phyloP scores from a whole-genome alignment of 805 yeast genomes.

The Geotrichum ghanense region DNA sequence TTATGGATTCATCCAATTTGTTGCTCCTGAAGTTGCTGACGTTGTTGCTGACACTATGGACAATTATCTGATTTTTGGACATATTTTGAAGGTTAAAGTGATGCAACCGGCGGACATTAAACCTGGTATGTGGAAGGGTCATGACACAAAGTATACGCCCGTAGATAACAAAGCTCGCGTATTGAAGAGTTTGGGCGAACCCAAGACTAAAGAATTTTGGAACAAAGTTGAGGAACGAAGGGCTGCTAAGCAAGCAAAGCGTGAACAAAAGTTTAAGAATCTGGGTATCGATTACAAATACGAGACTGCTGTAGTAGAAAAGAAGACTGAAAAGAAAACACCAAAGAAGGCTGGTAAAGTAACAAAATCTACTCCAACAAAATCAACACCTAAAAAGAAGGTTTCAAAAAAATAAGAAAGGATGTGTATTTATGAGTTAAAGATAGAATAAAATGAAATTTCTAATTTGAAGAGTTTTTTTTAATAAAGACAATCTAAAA shows the following conservation, averaged over 20 bases:
- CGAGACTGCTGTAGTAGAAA: constrained; percentile 1
- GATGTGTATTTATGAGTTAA: too few relatives aligned
- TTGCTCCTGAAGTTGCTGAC: constrained; percentile 60
- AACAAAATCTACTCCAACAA: background rate
- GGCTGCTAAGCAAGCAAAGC: constrained; percentile 31
- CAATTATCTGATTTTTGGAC: constrained; percentile 82
- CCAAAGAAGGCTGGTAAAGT: background rate
- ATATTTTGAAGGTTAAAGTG: constrained; percentile 64
- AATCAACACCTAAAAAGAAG: background rate
- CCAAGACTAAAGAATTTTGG: constrained; percentile 39
- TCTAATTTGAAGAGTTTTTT: too few relatives aligned
- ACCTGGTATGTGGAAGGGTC: constrained; percentile 48
- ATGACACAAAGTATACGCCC: constrained; percentile 46
- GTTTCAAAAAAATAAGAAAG: too few relatives aligned
- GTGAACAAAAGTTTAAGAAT: constrained; percentile 38
- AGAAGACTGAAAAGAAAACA: background rate
- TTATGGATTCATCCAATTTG: constrained; percentile 83
- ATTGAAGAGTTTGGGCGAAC: constrained; percentile 46
- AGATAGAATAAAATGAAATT: too few relatives aligned
- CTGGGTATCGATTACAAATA: constrained; percentile 45
- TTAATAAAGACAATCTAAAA: too few relatives aligned
- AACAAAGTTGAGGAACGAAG: constrained; percentile 38
- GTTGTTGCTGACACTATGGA: constrained; percentile 94
- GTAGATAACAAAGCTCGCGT: constrained; percentile 42
- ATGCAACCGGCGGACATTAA: constrained; percentile 30